Conservation (phyloP, 352 stramenopile species). For the Pythium aristosporum region DNA sequence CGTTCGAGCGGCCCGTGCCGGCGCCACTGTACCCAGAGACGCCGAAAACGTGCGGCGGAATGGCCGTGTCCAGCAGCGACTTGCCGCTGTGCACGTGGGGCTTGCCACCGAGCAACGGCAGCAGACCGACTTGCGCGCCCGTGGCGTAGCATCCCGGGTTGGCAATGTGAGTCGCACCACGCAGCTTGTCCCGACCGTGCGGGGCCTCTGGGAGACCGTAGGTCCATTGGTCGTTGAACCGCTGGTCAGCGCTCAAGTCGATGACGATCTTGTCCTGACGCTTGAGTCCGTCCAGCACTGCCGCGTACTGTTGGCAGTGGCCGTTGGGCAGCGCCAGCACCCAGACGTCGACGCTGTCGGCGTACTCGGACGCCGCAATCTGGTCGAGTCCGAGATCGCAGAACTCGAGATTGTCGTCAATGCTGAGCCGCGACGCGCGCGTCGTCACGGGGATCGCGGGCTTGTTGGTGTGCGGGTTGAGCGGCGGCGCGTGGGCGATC, state of each 20-base stretch:
- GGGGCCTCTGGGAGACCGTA: slow-evolving; percentile 87
- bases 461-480: slow-evolving; percentile 81
- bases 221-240: slow-evolving; percentile 83
- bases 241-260: slow-evolving; percentile 87
- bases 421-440: slow-evolving; percentile 41
- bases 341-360: slow-evolving; percentile 85
- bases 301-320: slow-evolving; percentile 79
- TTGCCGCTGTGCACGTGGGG: slow-evolving; percentile 36
- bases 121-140: slow-evolving; percentile 69
- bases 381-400: slow-evolving; percentile 77
- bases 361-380: slow-evolving; percentile 64
- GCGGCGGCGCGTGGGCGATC: slow-evolving; percentile 63
- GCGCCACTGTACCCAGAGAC: slow-evolving; percentile 88
- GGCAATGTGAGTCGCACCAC: slow-evolving; percentile 74
- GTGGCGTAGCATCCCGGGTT: slow-evolving; percentile 91
- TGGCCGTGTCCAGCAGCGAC: slow-evolving; percentile 53
- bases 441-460: slow-evolving; percentile 50
- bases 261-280: slow-evolving; percentile 81
- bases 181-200: slow-evolving; percentile 49
- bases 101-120: slow-evolving; percentile 78
- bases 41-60: slow-evolving; percentile 85
- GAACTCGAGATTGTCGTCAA: slow-evolving; percentile 77
- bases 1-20: slow-evolving; percentile 74
- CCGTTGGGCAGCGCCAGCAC: slow-evolving; percentile 87
- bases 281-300: slow-evolving; percentile 63